Evolutionary conservation across 257 asterid species (phyloP), one percentile per base, ranked within the genome.

Genomic region (Rehmannia glutinosa): DNA sequence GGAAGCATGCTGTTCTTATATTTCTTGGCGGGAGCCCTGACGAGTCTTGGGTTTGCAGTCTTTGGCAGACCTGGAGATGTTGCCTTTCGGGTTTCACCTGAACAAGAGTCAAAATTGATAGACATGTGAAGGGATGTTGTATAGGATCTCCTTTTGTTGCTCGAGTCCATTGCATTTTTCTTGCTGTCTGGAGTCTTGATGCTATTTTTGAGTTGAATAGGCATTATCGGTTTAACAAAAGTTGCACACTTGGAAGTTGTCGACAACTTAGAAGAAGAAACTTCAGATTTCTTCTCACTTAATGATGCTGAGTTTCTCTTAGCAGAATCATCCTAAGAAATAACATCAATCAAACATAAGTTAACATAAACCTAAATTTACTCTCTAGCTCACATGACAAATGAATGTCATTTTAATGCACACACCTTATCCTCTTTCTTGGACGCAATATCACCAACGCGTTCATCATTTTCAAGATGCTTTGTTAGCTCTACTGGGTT

Each of bases 41-140:
- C 46, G 45, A 71, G 35, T 70, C 80, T 79, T 2, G 81, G 63
- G 32, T 79, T 83, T 33, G 68, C 78, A 21, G 64, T 64, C 78
- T 82, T 87, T 65, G 66, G 72, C 25, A 58, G 53, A 67, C 50
- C 71, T 5, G 90, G 82, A 75, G 91, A 77, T 36, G 73, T 30
- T 39, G 57, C 56, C 60, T 80, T 83, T 23, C 28, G 80, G 46
- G 77, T 62, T 51, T 68, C 78, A 27, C 60, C 69, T 28, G 56
- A 68, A 72, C 69, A 68, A 63, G 87, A 63, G 51, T 71, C 63
- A 27, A 75, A 66, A 42, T 73, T 77, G 67, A 80, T 76, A 55
- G 96, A 77, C 86, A 75, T 73, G 77, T 84, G 94, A 75, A 83
- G 85, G 52, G 97, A 78, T 58, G 80, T 80, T 21, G 77, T 56